Evolutionary conservation across 1,284 basidiomycete species (phyloP), one percentile per base, ranked within the genome.

Genomic region (Cystobasidiaceae sp.): DNA sequence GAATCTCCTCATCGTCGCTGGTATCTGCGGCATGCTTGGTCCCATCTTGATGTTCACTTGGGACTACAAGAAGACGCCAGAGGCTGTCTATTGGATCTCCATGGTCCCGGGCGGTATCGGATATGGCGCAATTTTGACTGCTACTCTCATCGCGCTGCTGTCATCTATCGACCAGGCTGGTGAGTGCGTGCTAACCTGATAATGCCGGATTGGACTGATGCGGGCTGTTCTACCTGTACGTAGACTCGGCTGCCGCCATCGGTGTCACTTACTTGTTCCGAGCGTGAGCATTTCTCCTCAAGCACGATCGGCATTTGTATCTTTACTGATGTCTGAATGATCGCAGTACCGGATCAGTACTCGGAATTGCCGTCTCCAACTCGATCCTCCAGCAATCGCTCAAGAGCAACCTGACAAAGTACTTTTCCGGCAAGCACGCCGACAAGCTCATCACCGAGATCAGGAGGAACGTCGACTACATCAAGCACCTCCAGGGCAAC

Each of bases 331-430:
- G 4, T 25, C 17, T 25, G 19, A 32, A 11, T 33, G 11, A 32
- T 54, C 4, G 17, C 46, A 34, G 34, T 27, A 57, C 74, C 13
- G 77, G 77, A 39, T 75, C 74, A 23, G 76, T 78, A 19, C 70
- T 77, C 30, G 77, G 77, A 30, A 77, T 78, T 60, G 77, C 77
- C 27, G 71, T 77, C 21, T 74, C 76, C 8, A 73, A 72, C 49
- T 75, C 75, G 21, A 74, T 78, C 49, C 71, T 78, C 33, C 77
- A 78, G 67, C 75, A 76, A 69, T 67, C 71, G 46, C 73, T 78
- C 63, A 74, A 74, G 67, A 70, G 68, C 34, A 60, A 73, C 57
- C 69, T 78, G 11, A 70, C 72, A 2, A 56, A 64, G 33, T 73
- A 74, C 68, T 66, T 71, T 46, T 58, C 46, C 15, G 69, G 69